Conservation (phyloP, 768 basidiomycete species). For the Suillus plorans region DNA sequence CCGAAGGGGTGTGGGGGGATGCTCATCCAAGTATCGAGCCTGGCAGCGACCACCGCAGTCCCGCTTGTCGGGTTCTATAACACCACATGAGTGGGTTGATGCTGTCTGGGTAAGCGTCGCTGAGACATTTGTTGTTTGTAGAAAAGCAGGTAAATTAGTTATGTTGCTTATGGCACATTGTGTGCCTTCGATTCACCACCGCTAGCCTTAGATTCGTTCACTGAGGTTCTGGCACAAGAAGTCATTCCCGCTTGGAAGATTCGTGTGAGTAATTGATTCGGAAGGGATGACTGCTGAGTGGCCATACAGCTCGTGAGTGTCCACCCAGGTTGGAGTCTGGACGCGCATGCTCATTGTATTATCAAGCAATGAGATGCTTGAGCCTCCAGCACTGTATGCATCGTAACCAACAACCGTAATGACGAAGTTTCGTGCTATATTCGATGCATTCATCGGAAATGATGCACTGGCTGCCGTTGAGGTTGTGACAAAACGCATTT, state of each 20-base stretch:
- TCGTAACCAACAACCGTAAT: no score
- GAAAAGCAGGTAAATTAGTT: background rate
- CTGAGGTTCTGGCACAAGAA: background rate
- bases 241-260: background rate
- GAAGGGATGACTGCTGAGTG: background rate
- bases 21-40: conserved; percentile 34
- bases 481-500: no score
- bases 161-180: background rate
- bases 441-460: no score
- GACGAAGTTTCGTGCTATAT: no score
- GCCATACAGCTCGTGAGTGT: background rate
- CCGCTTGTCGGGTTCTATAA: conserved; percentile 20
- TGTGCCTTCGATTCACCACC: background rate
- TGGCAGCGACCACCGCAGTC: conserved; percentile 13
- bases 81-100: conserved; percentile 17
- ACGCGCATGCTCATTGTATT: no score
- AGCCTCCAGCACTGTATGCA: background rate
- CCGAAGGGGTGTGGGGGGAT: conserved; percentile 26
- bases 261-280: background rate
- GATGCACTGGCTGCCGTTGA: no score
- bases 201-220: background rate
- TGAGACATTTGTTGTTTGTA: background rate
- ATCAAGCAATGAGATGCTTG: no score
- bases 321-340: background rate
- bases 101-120: no score